phyloP scores from a whole-genome alignment of 305 asterid species.

The Solanum chacoense region DNA sequence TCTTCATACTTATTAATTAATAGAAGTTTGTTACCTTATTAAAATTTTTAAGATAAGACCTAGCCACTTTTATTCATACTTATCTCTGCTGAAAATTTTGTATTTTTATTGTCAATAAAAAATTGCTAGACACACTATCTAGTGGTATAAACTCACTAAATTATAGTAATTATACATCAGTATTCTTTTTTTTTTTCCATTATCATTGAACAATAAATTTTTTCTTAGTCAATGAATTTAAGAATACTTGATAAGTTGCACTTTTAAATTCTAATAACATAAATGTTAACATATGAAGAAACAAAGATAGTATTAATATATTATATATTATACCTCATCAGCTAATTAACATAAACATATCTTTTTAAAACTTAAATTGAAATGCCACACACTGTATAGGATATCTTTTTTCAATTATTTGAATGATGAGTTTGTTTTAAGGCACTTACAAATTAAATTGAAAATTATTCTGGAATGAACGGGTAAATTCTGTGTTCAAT shows the following conservation, averaged over 20 bases:
- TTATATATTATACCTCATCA: background rate
- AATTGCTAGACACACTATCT: background rate
- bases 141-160: background rate
- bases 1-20: background rate
- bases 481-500: background rate
- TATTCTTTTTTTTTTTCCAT: background rate
- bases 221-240: background rate
- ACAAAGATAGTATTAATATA: background rate
- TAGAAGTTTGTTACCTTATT: background rate
- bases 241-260: background rate
- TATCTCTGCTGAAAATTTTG: background rate
- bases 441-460: too few species aligned
- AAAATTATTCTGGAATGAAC: background rate
- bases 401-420: too few species aligned
- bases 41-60: background rate
- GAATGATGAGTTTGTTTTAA: too few species aligned
- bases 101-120: too few species aligned
- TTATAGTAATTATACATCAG: background rate
- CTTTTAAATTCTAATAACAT: background rate
- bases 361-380: too few species aligned
- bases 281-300: background rate
- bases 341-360: background rate
- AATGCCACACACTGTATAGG: background rate
- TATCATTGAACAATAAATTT: background rate
- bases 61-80: too few species aligned